Evolutionary conservation across 257 asterid genomes (phyloP).

Genomic region (Ballota nigra): DNA sequence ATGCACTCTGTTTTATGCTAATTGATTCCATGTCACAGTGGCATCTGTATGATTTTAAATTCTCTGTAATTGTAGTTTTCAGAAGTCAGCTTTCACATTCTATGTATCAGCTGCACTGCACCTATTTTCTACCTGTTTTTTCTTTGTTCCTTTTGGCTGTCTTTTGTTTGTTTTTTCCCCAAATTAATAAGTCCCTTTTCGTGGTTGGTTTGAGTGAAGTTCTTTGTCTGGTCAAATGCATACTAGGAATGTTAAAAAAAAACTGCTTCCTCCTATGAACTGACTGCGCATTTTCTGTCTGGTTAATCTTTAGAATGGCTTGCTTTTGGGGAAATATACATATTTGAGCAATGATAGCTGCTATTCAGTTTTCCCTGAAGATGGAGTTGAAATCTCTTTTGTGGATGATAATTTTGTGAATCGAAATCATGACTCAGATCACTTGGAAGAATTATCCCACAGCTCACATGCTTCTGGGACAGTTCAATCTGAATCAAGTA

Average conservation of each 20-base stretch:
- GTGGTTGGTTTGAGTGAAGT: slow-evolving; percentile 6
- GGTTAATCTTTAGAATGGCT: slow-evolving; percentile 64
- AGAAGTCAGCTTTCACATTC: slow-evolving; percentile 6
- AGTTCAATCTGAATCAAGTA: slow-evolving; percentile 49
- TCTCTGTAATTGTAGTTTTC: slow-evolving; percentile 4
- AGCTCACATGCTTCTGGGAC: slow-evolving; percentile 44
- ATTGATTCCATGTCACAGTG: slow-evolving; percentile 5
- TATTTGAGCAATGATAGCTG: slow-evolving; percentile 88
- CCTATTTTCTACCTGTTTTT: background rate
- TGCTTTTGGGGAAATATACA: slow-evolving; percentile 67
- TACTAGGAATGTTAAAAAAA: background rate
- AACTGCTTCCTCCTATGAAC: slow-evolving; percentile 14
- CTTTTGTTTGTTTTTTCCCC: background rate
- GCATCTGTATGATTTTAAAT: slow-evolving; percentile 10
- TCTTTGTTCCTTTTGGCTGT: background rate
- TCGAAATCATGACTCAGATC: slow-evolving; percentile 37
- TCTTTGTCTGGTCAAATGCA: slow-evolving; percentile 1
- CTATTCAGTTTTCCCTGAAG: slow-evolving; percentile 72
- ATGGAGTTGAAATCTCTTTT: slow-evolving; percentile 75
- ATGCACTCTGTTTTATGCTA: background rate
- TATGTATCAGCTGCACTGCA: slow-evolving; percentile 20
- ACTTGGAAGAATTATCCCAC: slow-evolving; percentile 41
- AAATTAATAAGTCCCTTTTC: background rate
- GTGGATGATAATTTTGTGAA: slow-evolving; percentile 44
- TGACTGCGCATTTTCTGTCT: slow-evolving; percentile 26